Evolutionary conservation across 768 basidiomycete genomes (phyloP), one percentile per base, ranked within the genome.

Genomic region (Lactifluus volemus): DNA sequence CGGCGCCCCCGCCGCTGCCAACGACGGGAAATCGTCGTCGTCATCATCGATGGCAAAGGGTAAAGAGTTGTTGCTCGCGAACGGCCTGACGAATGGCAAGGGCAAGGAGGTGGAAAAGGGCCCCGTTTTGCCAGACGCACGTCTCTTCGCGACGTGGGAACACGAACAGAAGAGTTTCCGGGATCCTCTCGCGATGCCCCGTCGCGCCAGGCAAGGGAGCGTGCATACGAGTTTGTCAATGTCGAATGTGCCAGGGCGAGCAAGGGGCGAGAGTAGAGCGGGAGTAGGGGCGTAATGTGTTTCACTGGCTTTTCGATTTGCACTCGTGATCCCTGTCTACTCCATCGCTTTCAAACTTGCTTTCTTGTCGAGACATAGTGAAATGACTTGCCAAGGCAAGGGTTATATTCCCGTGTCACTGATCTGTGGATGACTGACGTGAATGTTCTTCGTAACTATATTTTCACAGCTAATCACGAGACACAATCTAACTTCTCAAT

Each of bases 111-210:
- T n/a, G 7, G 67, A 66, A 55, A 65, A 69, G 32, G 64, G 65
- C 49, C 69, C 64, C 49, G 68, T 72, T 36, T 70, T 81, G 15
- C 75, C 79, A 0, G 79, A 80, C 45, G 79, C 79, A n/a, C 73
- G 76, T 51, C 69, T 79, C 63, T 80, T 76, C 63, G 75, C 79
- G 34, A 81, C 79, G 17, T 81, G 79, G 79, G 77, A 76, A 49
- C 80, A 74, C 55, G 79, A 81, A 63, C 68, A 65, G 56, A 81
- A 79, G 69, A 72, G 68, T 39, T 75, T 69, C 66, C 71, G 71
- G 52, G 78, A 79, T 36, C 66, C 75, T 29, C 64, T 78, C 10
- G 49, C 67, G 0, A 65, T 72, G 41, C 66, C 65, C 32, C 63
- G 76, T 38, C 64, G 65, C 14, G 64, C 58, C 29, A 60, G 64